Base-by-base conservation (phyloP, 2,329 filamentous ascomycete species). In the Botrytis porri region DNA sequence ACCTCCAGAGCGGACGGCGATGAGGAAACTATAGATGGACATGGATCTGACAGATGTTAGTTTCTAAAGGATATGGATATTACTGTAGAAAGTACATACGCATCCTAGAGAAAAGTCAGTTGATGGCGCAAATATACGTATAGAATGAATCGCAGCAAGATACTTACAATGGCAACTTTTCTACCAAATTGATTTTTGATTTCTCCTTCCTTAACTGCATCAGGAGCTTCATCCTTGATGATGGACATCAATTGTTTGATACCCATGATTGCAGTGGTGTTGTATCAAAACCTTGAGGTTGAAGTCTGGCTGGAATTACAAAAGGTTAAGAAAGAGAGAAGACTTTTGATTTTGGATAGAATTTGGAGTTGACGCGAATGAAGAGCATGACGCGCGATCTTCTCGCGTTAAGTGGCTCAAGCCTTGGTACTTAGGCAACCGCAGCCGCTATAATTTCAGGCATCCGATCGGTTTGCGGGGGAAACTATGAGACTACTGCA, bases 151-250 rank as follows among this genome's bases (percentile, higher is more conserved):
- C 32, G 18, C 41, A 59, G 51, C 12, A 16, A 57, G 4, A 7
- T 22, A 86, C 93, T 81, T 86, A 97, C 95, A 83, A 98, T 98
- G 70, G 95, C 95, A 75, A 99, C 95, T 84, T 99, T 99, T 82
- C 96, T 93, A 76, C 96, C 96, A 82, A 99, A 99, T 77, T 99
- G 96, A 79, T 95, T 95, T 85, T 99, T 99, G 87, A 99, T 99
- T 81, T 99, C 96, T 74, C 96, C 94, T 81, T 94, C 92, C 84
- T 98, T 98, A 86, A 98, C 89, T 48, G 96, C 92, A 84, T 95
- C 93, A n/a, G 96, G 96, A 77, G 94, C 93, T 85, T 98, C 92
- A 81, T 98, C 95, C 80, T 93, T 92, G 83, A 96, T 94, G 82
- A 96, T 91, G 77, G 89, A 87, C 82, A 91, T 94, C 61, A 96